phyloP scores from a whole-genome alignment of 805 yeast species.

The Yarrowia deformans region DNA sequence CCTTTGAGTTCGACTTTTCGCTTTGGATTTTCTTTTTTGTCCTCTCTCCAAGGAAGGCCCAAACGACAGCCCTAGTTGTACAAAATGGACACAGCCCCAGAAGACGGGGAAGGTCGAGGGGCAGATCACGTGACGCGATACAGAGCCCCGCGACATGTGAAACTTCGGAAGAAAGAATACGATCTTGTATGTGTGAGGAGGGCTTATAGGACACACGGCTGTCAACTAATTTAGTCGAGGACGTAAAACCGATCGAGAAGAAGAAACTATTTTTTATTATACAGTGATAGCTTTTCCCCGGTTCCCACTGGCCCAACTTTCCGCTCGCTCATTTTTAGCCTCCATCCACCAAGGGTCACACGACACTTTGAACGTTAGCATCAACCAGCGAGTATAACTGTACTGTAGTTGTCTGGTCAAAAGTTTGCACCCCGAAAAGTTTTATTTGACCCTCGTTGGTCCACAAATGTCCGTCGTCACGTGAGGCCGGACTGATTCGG shows the following conservation, averaged over 20 bases:
- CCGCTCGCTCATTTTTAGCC: background rate
- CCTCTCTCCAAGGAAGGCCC: constrained; percentile 15
- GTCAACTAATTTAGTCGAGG: background rate
- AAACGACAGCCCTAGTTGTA: constrained; percentile 11
- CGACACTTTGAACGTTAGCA: constrained; percentile 18
- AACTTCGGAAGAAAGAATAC: background rate
- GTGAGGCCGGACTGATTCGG: background rate
- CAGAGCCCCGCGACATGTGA: background rate
- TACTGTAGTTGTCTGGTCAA: background rate
- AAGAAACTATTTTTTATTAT: too few species aligned
- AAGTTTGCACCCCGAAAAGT: constrained; percentile 15
- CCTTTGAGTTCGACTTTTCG: background rate
- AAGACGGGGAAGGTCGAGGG: constrained; percentile 29
- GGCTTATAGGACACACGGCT: background rate
- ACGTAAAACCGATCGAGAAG: background rate
- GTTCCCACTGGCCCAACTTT: background rate
- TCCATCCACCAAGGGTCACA: background rate
- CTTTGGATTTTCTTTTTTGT: background rate
- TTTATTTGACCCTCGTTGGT: background rate
- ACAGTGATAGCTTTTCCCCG: too few species aligned
- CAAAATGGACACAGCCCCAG: constrained; percentile 18
- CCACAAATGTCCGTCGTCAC: constrained; percentile 5
- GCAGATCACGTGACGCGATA: constrained; percentile 13
- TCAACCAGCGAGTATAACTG: background rate
- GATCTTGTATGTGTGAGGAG: background rate